Evolutionary conservation across 805 yeast genomes (phyloP), one percentile per base, ranked within the genome.

Genomic region (Grigorovia humatica): DNA sequence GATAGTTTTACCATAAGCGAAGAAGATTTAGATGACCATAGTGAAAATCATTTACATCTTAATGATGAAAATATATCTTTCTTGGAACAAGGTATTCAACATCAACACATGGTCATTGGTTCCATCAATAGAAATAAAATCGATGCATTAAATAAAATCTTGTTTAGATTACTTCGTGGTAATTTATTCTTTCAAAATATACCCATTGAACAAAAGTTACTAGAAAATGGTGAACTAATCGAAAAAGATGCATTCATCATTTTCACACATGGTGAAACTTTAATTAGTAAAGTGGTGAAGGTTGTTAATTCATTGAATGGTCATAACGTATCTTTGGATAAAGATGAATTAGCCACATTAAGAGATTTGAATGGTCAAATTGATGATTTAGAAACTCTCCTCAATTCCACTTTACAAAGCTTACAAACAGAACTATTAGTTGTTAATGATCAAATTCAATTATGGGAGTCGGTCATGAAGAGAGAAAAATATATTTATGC

Each of bases 81-180:
- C 32, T 23, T 54, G 15, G 53, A 51, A 40, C 52, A 54, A 30
- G 54, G 54, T 13, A 55, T 62, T 43, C 69, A 67, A 41, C 61
- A 61, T 41, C 63, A 58, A 45, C 64, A 57, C 29, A 63, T 67
- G 63, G 55, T 72, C 38, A 80, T 93, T 9, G 99, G 98, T 49
- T 90, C 91, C 13, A 82, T 93, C 46, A 76, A 81, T 45, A 77
- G 93, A 60, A 79, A 74, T 11, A 85, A 85, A 62, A 75, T 88
- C 29, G 79, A 76, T 15, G 74, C 83, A 1, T 73, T 93, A 55
- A 89, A 89, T 64, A 85, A 82, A 60, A 88, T 93, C 52, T 71
- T 89, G 47, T 93, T 96, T 96, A 79, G 99, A 70, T 81, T 88
- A 18, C 76, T 91, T 56, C 81, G 99, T 67, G 99, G 99, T 63